Evolutionary conservation across 2,329 filamentous ascomycete genomes (phyloP), one percentile per base, ranked within the genome.

Genomic region (Trichoderma atrobrunneum): DNA sequence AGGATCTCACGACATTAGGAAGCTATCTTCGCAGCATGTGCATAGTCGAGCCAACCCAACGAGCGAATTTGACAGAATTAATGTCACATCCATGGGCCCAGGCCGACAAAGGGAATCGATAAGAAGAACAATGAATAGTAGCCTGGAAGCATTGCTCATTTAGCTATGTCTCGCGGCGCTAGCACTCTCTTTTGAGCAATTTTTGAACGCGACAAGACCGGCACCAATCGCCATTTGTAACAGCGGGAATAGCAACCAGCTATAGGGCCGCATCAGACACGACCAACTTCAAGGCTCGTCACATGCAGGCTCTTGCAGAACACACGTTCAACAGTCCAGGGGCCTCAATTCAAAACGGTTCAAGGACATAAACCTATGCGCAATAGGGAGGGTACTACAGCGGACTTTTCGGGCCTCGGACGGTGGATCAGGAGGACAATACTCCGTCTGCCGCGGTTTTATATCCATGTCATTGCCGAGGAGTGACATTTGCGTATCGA

Each of bases 91-190:
- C 10, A 54, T 54, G 48, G 48, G 48, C 3, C 3, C 48, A 54
- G 11, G 48, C 2, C 0, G 21, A 24, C 2, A 24, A 54, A 0
- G 21, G 21, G 0, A 14, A 3, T 0, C n/a, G 5, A 21, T 12
- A 12, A 5, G 7, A 7, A 39, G n/a, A 48, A 21, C 7, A 48
- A 1, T n/a, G 18, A n/a, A 8, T 1, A 16, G 18, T 10, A 48
- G 18, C 39, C 39, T 48, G n/a, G 39, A 48, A n/a, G 8, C 18
- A 48, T 11, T 48, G 7, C 39, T n/a, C 39, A 10, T 48, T 48
- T n/a, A 16, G 18, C 39, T 48, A 8, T 48, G 18, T n/a, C 18
- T 48, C 18, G 18, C 18, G 18, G 39, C 39, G 18, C 39, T n/a
- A 8, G 7, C 39, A n/a, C 2, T n/a, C 39, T 10, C 39, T 43